phyloP scores from a whole-genome alignment of 2,329 filamentous ascomycete genomes.

The Trichophyton rubrum region DNA sequence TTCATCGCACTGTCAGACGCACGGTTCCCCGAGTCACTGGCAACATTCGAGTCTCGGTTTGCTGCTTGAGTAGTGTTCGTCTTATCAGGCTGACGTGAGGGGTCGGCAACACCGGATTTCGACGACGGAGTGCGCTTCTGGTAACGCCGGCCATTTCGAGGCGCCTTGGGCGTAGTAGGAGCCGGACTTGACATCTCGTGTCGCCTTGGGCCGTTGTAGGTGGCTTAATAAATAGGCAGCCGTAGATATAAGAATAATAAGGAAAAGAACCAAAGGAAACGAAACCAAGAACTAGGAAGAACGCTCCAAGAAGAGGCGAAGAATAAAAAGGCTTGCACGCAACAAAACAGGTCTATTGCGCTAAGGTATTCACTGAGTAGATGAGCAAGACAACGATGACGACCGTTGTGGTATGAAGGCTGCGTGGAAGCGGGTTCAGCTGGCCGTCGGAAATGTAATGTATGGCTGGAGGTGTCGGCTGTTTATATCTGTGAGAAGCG shows the following conservation, averaged over 20 bases:
- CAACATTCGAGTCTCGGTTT: conserved; percentile 21
- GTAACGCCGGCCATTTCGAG: conserved; percentile 26
- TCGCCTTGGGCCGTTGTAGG: conserved; percentile 14
- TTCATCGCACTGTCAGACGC: conserved; percentile 19
- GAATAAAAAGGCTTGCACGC: conserved; percentile 8
- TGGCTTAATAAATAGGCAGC: conserved; percentile 42
- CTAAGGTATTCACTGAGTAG: neutral
- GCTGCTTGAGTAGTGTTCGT: conserved; percentile 16
- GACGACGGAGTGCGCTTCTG: conserved; percentile 26
- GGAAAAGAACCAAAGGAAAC: conserved; percentile 19
- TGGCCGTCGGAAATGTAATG: neutral
- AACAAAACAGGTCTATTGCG: conserved; percentile 4
- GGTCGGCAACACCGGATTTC: conserved; percentile 13
- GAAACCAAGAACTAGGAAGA: neutral
- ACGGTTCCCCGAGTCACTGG: conserved; percentile 21
- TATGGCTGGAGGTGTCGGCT: neutral
- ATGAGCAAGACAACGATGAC: neutral
- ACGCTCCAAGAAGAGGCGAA: conserved; percentile 11
- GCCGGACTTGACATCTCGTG: conserved; percentile 35
- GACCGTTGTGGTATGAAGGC: neutral
- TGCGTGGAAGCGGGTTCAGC: neutral
- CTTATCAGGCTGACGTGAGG: conserved; percentile 22
- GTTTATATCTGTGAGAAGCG: neutral
- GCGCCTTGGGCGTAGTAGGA: conserved; percentile 28
- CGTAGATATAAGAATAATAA: conserved; percentile 22